A percentile compares a stretch with the other conserved stretches of the same genome.
phyloP scores from a whole-genome alignment of 257 asterid species.

The Nicotiana knightiana region DNA sequence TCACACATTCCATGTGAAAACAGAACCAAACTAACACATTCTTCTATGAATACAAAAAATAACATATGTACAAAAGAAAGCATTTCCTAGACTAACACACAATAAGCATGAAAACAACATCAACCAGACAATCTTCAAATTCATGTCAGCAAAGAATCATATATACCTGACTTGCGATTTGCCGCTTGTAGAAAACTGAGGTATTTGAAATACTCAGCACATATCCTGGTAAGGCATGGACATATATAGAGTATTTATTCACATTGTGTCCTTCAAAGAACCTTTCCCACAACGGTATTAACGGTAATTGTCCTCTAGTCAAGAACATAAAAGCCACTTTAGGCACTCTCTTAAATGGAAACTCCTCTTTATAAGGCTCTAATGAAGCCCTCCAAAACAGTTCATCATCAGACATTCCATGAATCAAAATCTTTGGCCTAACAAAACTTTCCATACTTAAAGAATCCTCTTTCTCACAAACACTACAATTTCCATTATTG shows the following conservation, averaged over 20 bases:
- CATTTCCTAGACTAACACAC: not conserved
- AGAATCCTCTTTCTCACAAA: conserved; percentile 45
- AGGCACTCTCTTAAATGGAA: conserved; percentile 69
- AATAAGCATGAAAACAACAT: conserved; percentile 3
- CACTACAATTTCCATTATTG: conserved; percentile 12
- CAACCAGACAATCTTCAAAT: conserved; percentile 10
- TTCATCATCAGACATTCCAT: conserved; percentile 72
- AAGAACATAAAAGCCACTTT: conserved; percentile 90
- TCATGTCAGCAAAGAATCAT: conserved; percentile 5
- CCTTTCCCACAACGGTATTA: conserved; percentile 91
- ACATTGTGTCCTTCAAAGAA: conserved; percentile 65
- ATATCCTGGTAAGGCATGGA: conserved; percentile 68
- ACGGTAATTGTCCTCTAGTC: conserved; percentile 82
- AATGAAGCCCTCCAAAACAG: conserved; percentile 94
- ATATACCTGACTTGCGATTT: conserved; percentile 81
- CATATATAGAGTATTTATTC: conserved; percentile 61
- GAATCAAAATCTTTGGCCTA: conserved; percentile 45
- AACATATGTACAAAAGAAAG: not conserved
- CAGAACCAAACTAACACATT: not conserved
- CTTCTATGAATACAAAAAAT: not conserved
- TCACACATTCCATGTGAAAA: not conserved
- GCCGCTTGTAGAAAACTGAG: conserved; percentile 71
- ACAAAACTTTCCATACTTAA: conserved; percentile 49
- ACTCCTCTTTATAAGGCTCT: conserved; percentile 71
- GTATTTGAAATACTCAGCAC: conserved; percentile 51